These are phyloP conservation scores for Silybum marianum DNA, from an alignment of 129 eudicot species.

Conservation along the genomic window DNA sequence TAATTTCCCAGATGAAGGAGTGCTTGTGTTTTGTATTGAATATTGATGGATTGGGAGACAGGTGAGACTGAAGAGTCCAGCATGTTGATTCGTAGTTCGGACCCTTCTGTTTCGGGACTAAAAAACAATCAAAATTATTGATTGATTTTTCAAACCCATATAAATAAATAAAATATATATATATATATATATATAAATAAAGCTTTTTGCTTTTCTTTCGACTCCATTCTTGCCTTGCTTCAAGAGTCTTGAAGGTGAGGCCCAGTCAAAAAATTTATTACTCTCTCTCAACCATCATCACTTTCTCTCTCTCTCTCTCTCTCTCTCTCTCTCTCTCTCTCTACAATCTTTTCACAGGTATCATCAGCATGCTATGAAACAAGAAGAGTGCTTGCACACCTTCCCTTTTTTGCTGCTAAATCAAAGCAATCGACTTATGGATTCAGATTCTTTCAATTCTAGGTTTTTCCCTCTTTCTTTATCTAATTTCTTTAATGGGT, in stretches of 20 bases:
- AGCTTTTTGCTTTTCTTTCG: conserved; percentile 18
- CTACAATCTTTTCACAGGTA: conserved; percentile 35
- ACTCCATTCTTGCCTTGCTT: conserved; percentile 13
- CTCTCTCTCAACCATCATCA: conserved; percentile 30
- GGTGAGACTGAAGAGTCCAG: conserved; percentile 33
- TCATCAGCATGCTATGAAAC: conserved; percentile 42
- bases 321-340: conserved; percentile 41
- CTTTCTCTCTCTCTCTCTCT: conserved; percentile 37
- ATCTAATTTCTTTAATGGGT: conserved; percentile 9
- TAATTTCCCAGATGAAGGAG: conserved; percentile 2
- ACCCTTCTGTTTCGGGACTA: conserved; percentile 30
- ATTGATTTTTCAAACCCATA: neutral
- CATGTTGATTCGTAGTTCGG: conserved; percentile 39
- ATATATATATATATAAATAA: neutral
- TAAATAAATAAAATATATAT: neutral
- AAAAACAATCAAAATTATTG: conserved; percentile 17
- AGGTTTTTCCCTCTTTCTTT: conserved; percentile 41
- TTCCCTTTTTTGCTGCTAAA: conserved; percentile 37
- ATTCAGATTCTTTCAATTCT: conserved; percentile 32
- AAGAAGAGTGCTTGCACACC: conserved; percentile 16
- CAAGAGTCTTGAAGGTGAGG: conserved; percentile 29
- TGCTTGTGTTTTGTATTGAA: conserved; percentile 10
- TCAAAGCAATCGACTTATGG: conserved; percentile 27
- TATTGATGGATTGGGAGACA: conserved; percentile 33
- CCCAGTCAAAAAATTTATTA: conserved; percentile 38